A percentile compares a stretch with the other conserved stretches of the same genome.
Conservation (phyloP, 2,329 filamentous ascomycete genomes). For the Colletotrichum sp. region DNA sequence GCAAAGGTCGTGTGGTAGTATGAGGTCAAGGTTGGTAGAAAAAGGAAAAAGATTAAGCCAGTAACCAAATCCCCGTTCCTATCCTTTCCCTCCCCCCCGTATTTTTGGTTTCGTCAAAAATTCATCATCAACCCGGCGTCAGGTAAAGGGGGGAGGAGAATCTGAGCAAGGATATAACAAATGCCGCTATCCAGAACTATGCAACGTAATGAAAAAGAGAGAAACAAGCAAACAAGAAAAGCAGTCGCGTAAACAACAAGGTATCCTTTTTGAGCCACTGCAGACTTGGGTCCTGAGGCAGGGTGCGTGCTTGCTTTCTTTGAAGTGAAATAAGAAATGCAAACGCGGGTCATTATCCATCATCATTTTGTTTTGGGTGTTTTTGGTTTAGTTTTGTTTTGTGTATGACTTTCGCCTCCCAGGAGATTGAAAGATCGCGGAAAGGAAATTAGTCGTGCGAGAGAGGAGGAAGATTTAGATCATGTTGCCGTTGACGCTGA, state of each 20-base stretch:
- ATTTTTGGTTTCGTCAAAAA: constrained; percentile 17
- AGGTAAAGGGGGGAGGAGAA: constrained; percentile 23
- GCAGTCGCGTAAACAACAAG: constrained; percentile 15
- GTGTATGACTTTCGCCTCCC: neutral
- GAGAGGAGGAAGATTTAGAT: constrained; percentile 46
- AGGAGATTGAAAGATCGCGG: constrained; percentile 16
- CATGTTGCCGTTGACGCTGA: constrained; percentile 82
- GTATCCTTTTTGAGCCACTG: neutral
- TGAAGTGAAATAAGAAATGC: neutral
- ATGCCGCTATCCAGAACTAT: constrained; percentile 20
- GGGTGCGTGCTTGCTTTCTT: neutral
- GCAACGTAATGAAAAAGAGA: constrained; percentile 22
- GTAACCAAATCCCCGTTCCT: constrained; percentile 9
- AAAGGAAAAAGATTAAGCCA: constrained; percentile 2
- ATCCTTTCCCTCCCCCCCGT: constrained; percentile 21
- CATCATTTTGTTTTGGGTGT: neutral
- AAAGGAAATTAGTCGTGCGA: neutral
- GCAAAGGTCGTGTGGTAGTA: neutral
- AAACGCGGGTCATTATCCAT: neutral
- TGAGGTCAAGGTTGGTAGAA: neutral
- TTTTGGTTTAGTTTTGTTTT: neutral
- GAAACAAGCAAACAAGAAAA: constrained; percentile 23
- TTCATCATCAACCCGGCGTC: constrained; percentile 26
- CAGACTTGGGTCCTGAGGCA: neutral
- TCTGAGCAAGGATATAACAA: constrained; percentile 23